These are phyloP conservation scores for Mortierella sp. DNA, from an alignment of 371 early-diverging fungal genomes.

Conservation along the genomic window DNA sequence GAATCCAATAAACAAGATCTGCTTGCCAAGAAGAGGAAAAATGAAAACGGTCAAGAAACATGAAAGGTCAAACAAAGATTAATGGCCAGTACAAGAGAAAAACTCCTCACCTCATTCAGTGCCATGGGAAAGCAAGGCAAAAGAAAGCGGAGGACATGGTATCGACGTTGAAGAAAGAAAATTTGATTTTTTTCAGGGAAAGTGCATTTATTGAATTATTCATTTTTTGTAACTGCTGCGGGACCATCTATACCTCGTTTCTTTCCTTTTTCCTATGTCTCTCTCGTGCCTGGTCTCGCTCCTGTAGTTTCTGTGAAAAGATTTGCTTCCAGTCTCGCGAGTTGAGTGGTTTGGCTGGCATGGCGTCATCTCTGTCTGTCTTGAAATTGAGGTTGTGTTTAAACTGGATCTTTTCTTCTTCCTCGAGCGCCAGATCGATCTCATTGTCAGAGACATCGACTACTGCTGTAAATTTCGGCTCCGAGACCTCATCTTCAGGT, in stretches of 20 bases:
- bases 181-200: not conserved
- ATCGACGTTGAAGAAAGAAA: constrained; percentile 1
- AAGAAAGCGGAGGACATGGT: not conserved
- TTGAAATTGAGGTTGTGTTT: not conserved
- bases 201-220: too few relatives aligned
- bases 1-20: constrained; percentile 9
- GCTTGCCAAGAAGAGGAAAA: not conserved
- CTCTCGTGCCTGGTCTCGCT: not conserved
- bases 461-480: not conserved
- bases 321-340: not conserved
- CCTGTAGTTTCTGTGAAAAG: not conserved
- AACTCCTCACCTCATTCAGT: not conserved
- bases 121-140: constrained; percentile 1
- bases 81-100: not conserved
- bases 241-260: too few relatives aligned
- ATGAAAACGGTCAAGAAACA: not conserved
- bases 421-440: not conserved
- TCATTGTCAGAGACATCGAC: not conserved
- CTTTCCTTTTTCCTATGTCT: not conserved
- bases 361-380: not conserved
- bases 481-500: constrained; percentile 10
- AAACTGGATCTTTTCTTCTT: not conserved
- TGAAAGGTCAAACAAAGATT: not conserved
- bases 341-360: not conserved
- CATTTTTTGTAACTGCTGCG: too few relatives aligned